phyloP scores from a whole-genome alignment of 108 stramenopile genomes.

The Schizochytrium sp. region DNA sequence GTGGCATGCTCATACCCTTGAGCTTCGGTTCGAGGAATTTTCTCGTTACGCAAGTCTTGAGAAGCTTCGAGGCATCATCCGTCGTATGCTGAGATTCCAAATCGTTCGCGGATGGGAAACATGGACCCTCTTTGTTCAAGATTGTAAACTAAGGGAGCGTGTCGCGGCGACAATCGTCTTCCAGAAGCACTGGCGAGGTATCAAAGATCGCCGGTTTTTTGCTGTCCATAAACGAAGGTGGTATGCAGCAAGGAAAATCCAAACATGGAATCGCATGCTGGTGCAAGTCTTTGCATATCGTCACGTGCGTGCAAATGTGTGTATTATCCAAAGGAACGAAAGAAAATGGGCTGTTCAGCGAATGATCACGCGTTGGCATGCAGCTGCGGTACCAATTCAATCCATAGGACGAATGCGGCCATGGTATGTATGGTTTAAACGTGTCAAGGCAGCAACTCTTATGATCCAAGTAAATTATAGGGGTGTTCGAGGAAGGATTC shows the following conservation, averaged over 20 bases:
- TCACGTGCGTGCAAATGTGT: background rate
- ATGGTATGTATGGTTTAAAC: background rate
- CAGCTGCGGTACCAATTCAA: background rate
- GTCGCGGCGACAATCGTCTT: background rate
- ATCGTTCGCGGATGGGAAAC: conserved; percentile 18
- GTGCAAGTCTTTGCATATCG: background rate
- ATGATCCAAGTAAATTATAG: conserved; percentile 56
- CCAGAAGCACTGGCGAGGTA: background rate
- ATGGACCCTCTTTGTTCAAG: background rate
- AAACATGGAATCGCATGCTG: conserved; percentile 36
- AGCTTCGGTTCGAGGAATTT: conserved; percentile 28
- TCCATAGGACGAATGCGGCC: conserved; percentile 33
- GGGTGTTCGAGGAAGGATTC: conserved; percentile 26
- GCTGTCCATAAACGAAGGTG: background rate
- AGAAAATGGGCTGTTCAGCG: conserved; percentile 46
- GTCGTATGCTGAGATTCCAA: background rate
- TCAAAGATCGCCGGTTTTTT: background rate
- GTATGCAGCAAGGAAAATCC: conserved; percentile 23
- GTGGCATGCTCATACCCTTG: conserved; percentile 45
- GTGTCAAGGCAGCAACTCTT: conserved; percentile 56
- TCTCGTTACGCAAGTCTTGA: conserved; percentile 8
- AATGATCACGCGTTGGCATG: background rate
- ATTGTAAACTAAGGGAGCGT: background rate
- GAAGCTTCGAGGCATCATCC: conserved; percentile 23
- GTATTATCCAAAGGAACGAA: conserved; percentile 8